These are phyloP conservation scores for Thielaviopsis populi DNA, from an alignment of 2,329 filamentous ascomycete species.

Conservation along the genomic window DNA sequence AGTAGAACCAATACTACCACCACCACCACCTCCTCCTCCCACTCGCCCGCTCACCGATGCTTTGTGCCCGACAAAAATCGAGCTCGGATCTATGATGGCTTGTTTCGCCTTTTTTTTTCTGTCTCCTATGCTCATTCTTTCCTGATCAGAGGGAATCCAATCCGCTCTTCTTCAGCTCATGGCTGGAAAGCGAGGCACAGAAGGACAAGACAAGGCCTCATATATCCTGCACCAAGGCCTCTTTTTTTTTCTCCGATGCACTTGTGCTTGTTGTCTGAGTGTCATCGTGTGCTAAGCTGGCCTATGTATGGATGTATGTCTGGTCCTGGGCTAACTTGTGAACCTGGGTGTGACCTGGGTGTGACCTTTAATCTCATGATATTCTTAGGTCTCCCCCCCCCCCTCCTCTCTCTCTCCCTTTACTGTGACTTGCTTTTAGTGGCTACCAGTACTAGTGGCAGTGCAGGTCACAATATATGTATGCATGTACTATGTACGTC, in stretches of 20 bases:
- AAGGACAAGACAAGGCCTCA: constrained; percentile 3
- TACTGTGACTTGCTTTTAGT: background rate
- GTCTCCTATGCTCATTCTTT: background rate
- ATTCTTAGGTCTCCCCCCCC: background rate
- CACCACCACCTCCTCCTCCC: too few species aligned
- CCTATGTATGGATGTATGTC: background rate
- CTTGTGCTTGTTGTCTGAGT: background rate
- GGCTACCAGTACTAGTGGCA: background rate
- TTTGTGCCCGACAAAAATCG: too few species aligned
- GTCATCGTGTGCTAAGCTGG: background rate
- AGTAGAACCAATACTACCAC: background rate
- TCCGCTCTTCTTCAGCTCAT: background rate
- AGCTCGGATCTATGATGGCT: too few species aligned
- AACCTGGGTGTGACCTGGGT: background rate
- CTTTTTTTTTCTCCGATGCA: background rate
- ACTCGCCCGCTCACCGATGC: too few species aligned
- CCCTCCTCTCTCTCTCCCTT: background rate
- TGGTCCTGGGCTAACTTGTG: background rate
- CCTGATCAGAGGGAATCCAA: too few species aligned
- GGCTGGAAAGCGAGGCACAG: background rate
- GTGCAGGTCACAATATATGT: background rate
- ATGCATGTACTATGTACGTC: background rate
- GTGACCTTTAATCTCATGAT: background rate
- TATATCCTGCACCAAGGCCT: background rate
- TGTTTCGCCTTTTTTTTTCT: background rate